Evolutionary conservation across 495 filamentous ascomycete genomes (phyloP).

Genomic region (Talaromyces ruber): DNA sequence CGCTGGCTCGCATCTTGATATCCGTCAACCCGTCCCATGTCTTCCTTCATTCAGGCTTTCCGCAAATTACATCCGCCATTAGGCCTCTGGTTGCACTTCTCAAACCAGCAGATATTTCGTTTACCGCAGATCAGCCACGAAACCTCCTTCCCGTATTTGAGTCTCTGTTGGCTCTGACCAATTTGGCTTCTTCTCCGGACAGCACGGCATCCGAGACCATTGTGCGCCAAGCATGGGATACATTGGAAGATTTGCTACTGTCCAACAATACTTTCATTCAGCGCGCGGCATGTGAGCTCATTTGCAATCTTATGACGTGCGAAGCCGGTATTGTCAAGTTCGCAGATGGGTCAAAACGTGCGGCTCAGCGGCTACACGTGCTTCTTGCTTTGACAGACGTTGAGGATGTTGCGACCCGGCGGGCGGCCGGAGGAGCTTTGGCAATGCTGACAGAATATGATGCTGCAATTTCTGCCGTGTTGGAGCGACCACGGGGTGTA

Average conservation of each 20-base stretch:
- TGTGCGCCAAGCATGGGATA: conserved; percentile 60
- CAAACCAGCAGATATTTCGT: conserved; percentile 28
- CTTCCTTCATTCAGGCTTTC: conserved; percentile 67
- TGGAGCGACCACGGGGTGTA: conserved; percentile 60
- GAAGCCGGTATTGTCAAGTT: conserved; percentile 68
- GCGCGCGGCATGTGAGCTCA: conserved; percentile 75
- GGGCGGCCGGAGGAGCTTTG: conserved; percentile 80
- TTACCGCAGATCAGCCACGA: conserved; percentile 50
- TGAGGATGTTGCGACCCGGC: conserved; percentile 68
- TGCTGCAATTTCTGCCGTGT: conserved; percentile 55
- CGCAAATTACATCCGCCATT: conserved; percentile 66
- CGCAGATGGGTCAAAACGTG: conserved; percentile 57
- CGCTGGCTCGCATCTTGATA: conserved; percentile 85
- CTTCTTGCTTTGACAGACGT: conserved; percentile 80
- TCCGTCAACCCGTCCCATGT: conserved; percentile 78
- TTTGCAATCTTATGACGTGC: conserved; percentile 84
- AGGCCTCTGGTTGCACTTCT: conserved; percentile 71
- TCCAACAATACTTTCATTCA: conserved; percentile 67
- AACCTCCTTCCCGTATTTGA: conserved; percentile 90
- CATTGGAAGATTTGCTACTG: conserved; percentile 75
- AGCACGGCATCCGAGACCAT: conserved; percentile 59
- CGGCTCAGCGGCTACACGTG: conserved; percentile 66
- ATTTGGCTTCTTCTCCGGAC: conserved; percentile 74
- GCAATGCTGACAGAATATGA: conserved; percentile 77
- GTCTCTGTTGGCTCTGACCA: conserved; percentile 82